Evolutionary conservation across 192 early-diverging fungal species (phyloP), one percentile per base, ranked within the genome.

Genomic region (Allomyces macrogynus): DNA sequence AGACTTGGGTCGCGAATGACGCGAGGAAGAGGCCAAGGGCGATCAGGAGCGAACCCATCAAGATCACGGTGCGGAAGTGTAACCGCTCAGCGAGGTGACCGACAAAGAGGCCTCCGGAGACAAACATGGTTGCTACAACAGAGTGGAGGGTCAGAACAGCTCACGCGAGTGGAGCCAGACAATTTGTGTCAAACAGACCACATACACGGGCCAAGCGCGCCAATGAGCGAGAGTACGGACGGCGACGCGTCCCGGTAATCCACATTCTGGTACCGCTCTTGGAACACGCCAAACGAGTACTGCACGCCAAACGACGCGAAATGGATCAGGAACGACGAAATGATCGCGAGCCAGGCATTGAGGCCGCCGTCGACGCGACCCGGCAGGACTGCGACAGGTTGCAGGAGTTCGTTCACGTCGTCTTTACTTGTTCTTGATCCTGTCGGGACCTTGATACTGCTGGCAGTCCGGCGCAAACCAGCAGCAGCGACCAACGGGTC

Each of bases 1-100:
- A 89, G 0, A 86, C 70, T 40, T 77, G 66, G 14, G 62, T 69
- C 5, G 75, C 71, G 64, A 80, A 78, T 11, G 74, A 75, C 3
- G 80, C 74, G 57, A 80, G 60, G 25, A 80, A 61, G 54, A 80
- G 67, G 23, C 76, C 71, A 3, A 72, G 20, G 10, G 71, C 61
- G 63, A 73, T 72, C 16, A 80, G 54, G 60, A 72, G 61, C 16
- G 71, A 78, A 5, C 84, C 84, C 9, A 75, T 67, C 9, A 77
- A 62, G 5, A 73, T 66, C 60, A 80, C 77, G 62, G 69, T 57
- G 9, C 75, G 69, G 63, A 78, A 80, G 1, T 83, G 83, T 68
- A 80, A 77, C 26, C 60, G 63, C 26, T 76, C 75, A 16, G 68
- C 69, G 9, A 78, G 64, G 1, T 23, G n/a, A 7, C 61, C 61